Percentiles rank a stretch among this genome's conserved stretches.
Conservation (phyloP, 2,329 filamentous ascomycete species). For the Cladophialophora immunda region DNA sequence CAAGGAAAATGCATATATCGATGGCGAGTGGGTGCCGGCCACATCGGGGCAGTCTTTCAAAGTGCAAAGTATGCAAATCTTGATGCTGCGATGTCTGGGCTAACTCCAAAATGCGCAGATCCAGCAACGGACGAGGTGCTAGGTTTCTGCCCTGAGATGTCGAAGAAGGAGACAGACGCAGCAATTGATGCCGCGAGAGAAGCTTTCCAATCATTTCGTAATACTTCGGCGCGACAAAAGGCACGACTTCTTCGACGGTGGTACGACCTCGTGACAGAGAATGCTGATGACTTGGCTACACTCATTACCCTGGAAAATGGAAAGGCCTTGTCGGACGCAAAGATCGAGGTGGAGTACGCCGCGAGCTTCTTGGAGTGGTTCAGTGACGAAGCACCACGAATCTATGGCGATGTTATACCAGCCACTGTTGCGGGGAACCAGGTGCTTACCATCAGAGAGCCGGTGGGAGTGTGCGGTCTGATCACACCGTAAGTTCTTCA, state of each 20-base stretch:
- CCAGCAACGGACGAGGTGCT: constrained; percentile 72
- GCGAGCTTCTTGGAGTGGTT: constrained; percentile 61
- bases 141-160: no score
- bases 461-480: constrained; percentile 78
- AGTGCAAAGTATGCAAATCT: constrained; percentile 64
- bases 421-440: constrained; percentile 75
- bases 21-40: constrained; percentile 74
- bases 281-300: constrained; percentile 64
- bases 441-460: constrained; percentile 73
- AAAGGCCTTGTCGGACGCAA: constrained; percentile 57
- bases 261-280: constrained; percentile 71
- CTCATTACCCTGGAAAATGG: constrained; percentile 58
- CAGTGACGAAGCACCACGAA: constrained; percentile 56
- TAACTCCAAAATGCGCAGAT: constrained; percentile 18
- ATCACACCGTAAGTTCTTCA: constrained; percentile 57
- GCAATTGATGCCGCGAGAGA: constrained; percentile 75
- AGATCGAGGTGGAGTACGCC: constrained; percentile 64
- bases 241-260: constrained; percentile 47
- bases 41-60: constrained; percentile 90
- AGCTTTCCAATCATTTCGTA: constrained; percentile 74
- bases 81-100: no score
- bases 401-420: constrained; percentile 63
- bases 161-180: constrained; percentile 84
- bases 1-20: constrained; percentile 34
- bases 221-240: constrained; percentile 59